Percentiles rank a stretch among this genome's conserved stretches.
Conservation (phyloP, 2,329 filamentous ascomycete species). For the Arachnomyces sp. region DNA sequence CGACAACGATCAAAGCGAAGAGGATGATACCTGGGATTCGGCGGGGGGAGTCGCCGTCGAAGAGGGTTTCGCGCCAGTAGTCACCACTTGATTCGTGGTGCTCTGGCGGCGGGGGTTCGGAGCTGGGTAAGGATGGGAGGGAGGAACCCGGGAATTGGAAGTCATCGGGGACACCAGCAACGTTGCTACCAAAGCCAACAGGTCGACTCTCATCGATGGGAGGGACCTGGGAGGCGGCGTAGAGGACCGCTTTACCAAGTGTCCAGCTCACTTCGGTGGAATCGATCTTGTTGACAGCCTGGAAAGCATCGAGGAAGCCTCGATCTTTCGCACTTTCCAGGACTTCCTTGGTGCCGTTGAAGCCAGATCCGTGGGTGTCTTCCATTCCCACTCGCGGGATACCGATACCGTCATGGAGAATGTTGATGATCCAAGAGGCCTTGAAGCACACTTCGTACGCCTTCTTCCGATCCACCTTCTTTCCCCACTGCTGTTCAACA, state of each 20-base stretch:
- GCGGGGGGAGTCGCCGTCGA: conserved; percentile 57
- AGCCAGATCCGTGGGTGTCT: conserved; percentile 42
- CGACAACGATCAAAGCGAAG: conserved; percentile 63
- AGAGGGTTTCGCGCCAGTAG: conserved; percentile 54
- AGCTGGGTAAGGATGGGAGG: conserved; percentile 22
- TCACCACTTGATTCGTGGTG: conserved; percentile 33
- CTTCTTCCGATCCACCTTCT: conserved; percentile 63
- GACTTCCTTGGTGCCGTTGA: conserved; percentile 66
- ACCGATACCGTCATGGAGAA: conserved; percentile 91
- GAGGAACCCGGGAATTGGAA: conserved; percentile 64
- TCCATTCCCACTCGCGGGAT: conserved; percentile 80
- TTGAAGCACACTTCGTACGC: conserved; percentile 94
- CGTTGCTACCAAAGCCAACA: conserved; percentile 88
- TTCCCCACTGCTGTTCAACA: conserved; percentile 58
- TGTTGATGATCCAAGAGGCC: conserved; percentile 93
- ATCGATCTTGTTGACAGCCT: conserved; percentile 85
- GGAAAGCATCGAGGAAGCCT: conserved; percentile 76
- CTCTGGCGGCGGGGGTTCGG: conserved; percentile 22
- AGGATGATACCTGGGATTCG: conserved; percentile 66
- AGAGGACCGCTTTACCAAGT: conserved; percentile 89
- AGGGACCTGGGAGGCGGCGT: conserved; percentile 81
- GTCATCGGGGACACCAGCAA: conserved; percentile 58
- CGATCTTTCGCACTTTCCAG: conserved; percentile 61
- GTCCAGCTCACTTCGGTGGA: conserved; percentile 95
- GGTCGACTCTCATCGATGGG: conserved; percentile 56